A percentile compares a stretch with the other conserved stretches of the same genome.
These are phyloP conservation scores for Prunus padus DNA, from an alignment of 306 rosid species.

Conservation along the genomic window DNA sequence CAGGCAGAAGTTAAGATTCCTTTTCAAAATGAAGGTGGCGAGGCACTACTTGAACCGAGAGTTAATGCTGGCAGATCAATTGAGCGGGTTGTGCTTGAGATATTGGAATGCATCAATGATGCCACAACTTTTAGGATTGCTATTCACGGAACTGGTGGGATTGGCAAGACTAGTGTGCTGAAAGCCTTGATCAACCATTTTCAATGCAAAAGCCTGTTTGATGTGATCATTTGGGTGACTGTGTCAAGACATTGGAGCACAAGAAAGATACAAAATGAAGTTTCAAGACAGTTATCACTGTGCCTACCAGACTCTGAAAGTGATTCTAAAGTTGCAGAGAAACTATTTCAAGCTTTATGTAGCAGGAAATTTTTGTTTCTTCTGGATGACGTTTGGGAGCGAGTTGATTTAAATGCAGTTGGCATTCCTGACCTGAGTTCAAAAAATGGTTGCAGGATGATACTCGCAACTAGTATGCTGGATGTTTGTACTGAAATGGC, in stretches of 20 bases:
- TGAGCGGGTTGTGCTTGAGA: not conserved
- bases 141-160: not conserved
- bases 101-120: not conserved
- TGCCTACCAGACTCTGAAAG: not conserved
- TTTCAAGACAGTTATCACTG: not conserved
- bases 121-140: not conserved
- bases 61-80: not conserved
- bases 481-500: not conserved
- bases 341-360: not conserved
- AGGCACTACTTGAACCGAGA: not conserved
- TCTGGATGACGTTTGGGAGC: constrained; percentile 3
- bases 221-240: not conserved
- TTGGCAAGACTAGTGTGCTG: not conserved
- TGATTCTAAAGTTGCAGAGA: not conserved
- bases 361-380: not conserved
- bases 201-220: not conserved
- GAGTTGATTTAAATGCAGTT: not conserved
- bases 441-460: not conserved
- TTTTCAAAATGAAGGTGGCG: no score
- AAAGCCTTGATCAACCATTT: not conserved
- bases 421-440: not conserved
- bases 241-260: not conserved
- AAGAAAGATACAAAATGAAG: not conserved
- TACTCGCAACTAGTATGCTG: not conserved
- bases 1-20: no score